Percentiles rank a stretch among this genome's conserved stretches.
These are phyloP conservation scores for Calycina herbarum DNA, from an alignment of 2,329 filamentous ascomycete species.

Conservation along the genomic window DNA sequence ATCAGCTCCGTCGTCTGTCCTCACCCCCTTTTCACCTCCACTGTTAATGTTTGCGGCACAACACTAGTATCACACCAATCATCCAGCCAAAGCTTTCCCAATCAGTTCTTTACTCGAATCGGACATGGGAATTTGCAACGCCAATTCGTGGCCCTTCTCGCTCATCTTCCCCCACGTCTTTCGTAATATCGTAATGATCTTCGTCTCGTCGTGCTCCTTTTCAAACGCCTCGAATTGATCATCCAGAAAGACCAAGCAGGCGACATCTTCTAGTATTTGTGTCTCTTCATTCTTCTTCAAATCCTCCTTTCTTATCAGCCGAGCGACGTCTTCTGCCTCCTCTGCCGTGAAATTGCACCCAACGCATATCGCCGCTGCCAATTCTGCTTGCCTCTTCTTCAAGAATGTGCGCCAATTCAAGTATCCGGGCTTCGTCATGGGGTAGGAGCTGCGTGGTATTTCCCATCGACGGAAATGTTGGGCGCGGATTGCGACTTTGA, in stretches of 20 bases:
- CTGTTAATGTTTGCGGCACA: no score
- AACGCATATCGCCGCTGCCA: conserved; percentile 55
- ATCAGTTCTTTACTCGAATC: conserved; percentile 63
- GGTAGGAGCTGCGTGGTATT: conserved; percentile 70
- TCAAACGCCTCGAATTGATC: conserved; percentile 84
- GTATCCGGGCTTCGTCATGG: conserved; percentile 74
- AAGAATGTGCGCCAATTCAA: conserved; percentile 76
- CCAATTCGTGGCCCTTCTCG: conserved; percentile 59
- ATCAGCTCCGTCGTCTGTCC: no score
- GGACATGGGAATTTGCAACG: conserved; percentile 64
- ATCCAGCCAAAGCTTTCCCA: conserved; percentile 57
- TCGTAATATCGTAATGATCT: conserved; percentile 67
- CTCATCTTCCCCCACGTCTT: conserved; percentile 82
- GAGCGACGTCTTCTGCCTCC: conserved; percentile 62
- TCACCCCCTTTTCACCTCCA: no score
- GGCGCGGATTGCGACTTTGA: conserved; percentile 76
- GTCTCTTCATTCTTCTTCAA: conserved; percentile 65
- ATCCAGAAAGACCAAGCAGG: conserved; percentile 83
- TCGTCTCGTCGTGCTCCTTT: conserved; percentile 70
- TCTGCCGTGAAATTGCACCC: conserved; percentile 40
- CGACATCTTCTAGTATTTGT: conserved; percentile 80
- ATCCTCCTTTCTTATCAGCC: conserved; percentile 78
- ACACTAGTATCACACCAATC: background rate
- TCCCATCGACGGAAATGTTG: conserved; percentile 87
- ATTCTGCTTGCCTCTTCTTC: conserved; percentile 69